Evolutionary conservation across 768 basidiomycete species (phyloP), one percentile per base, ranked within the genome.

Genomic region (Rhizopogon salebrosus): DNA sequence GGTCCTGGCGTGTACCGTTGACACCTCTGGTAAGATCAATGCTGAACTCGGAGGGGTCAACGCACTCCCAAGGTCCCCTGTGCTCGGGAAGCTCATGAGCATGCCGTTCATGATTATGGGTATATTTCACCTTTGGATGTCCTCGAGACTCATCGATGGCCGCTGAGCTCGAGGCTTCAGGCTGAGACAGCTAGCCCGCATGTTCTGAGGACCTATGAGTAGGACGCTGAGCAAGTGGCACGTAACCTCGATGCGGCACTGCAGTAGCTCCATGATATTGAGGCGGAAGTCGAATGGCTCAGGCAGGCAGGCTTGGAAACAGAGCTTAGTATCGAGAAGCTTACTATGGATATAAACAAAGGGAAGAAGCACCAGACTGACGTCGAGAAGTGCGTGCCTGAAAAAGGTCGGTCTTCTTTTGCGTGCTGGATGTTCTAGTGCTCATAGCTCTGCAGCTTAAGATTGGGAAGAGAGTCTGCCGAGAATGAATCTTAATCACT

Each of bases 111-210:
- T 73, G 18, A 64, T 73, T 22, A 64, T 73, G 58, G 66, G 64
- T 70, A 16, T 48, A 1, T 43, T 38, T 26, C 29, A 9, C 29
- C 13, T 6, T n/a, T 41, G 31, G n/a, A 2, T 11, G 7, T 4
- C 49, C 36, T 5, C 14, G 43, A 31, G 43, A 45, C 43, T 31
- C 5, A 22, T n/a, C 7, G 42, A n/a, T 13, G 18, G 27, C 2
- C 22, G 13, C n/a, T 98, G 95, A 94, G 89, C 71, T 91, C 89
- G 35, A 97, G 92, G 70, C 74, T 92, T 18, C 80, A 87, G 1
- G 75, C 85, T 7, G 92, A 95, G 48, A 75, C 80, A 3, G 87
- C 97, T 5, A 75, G 83, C 8, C 92, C 93, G 1, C 86, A 92
- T 26, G 83, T 85, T 1, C 70, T 98, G 42, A 78, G 80, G 42